Conservation (phyloP, 2,329 filamentous ascomycete genomes). For the Talaromyces sp. region DNA sequence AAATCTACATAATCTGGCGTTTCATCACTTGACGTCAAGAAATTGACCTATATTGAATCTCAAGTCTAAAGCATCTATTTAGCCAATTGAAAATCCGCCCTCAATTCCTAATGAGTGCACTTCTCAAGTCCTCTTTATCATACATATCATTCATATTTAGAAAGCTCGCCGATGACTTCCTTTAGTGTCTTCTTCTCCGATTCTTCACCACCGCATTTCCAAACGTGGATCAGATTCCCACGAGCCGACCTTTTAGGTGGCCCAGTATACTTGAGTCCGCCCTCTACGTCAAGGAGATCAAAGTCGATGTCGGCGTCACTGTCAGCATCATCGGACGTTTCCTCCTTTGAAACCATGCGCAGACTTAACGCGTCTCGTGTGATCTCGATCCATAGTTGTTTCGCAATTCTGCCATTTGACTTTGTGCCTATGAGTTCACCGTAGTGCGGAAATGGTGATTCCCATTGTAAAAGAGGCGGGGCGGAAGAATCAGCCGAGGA, state of each 20-base stretch:
- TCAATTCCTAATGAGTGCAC: background rate
- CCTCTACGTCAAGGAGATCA: background rate
- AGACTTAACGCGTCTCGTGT: conserved; percentile 6
- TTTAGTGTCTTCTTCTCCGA: conserved; percentile 5
- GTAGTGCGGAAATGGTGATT: conserved; percentile 16
- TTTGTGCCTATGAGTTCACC: conserved; percentile 7
- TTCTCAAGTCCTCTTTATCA: background rate
- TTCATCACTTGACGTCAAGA: background rate
- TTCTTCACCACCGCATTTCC: background rate
- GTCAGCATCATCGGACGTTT: background rate
- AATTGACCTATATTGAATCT: background rate
- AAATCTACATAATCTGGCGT: background rate
- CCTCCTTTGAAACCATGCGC: background rate
- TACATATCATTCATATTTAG: background rate
- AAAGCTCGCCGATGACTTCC: conserved; percentile 11
- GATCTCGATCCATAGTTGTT: conserved; percentile 7
- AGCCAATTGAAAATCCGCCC: too few relatives aligned
- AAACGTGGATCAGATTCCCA: conserved; percentile 1
- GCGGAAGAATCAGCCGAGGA: background rate
- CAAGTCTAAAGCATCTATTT: background rate
- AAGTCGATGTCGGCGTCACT: background rate
- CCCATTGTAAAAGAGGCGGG: conserved; percentile 17
- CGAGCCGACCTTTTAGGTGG: conserved; percentile 1
- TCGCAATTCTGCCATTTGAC: background rate
- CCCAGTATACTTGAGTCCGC: conserved; percentile 8